phyloP scores from a whole-genome alignment of 1,139 yeast genomes.

The Hemisphaericaspora xylofermentans region DNA sequence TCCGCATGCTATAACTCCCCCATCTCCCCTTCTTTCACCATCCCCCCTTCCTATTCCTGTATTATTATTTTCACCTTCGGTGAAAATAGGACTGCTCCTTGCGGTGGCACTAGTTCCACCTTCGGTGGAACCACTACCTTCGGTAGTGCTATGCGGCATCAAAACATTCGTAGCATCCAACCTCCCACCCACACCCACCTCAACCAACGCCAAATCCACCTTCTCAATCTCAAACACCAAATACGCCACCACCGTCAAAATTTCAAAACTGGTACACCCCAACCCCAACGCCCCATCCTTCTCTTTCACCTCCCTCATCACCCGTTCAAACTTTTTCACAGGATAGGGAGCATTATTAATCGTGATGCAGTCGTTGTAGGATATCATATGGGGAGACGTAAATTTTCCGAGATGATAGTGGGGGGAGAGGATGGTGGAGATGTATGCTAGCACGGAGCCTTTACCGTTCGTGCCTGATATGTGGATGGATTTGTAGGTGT shows the following conservation, averaged over 20 bases:
- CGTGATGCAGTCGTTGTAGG: conserved; percentile 72
- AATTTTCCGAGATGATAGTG: conserved; percentile 66
- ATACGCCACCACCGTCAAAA: conserved; percentile 80
- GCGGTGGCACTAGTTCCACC: too few species aligned
- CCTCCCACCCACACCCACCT: conserved; percentile 90
- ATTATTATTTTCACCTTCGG: too few species aligned
- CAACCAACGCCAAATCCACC: conserved; percentile 75
- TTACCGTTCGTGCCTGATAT: conserved; percentile 95
- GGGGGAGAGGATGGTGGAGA: conserved; percentile 58
- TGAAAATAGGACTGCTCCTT: too few species aligned
- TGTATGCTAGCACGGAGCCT: conserved; percentile 83
- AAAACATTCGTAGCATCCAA: conserved; percentile 81
- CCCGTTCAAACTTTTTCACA: conserved; percentile 40
- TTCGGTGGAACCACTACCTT: conserved; percentile 7
- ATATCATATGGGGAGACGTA: conserved; percentile 81
- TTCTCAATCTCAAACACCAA: conserved; percentile 60
- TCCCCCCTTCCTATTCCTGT: too few species aligned
- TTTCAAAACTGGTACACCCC: conserved; percentile 84
- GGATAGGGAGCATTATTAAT: conserved; percentile 62
- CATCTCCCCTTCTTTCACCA: too few species aligned
- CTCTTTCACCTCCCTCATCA: conserved; percentile 38
- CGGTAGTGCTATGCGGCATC: conserved; percentile 27
- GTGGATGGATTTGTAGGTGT: conserved; percentile 62
- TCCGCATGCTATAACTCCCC: conserved; percentile 62
- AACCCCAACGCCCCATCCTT: conserved; percentile 38